phyloP scores from a whole-genome alignment of 2,329 filamentous ascomycete species.

The Ceratocystis ficicola region DNA sequence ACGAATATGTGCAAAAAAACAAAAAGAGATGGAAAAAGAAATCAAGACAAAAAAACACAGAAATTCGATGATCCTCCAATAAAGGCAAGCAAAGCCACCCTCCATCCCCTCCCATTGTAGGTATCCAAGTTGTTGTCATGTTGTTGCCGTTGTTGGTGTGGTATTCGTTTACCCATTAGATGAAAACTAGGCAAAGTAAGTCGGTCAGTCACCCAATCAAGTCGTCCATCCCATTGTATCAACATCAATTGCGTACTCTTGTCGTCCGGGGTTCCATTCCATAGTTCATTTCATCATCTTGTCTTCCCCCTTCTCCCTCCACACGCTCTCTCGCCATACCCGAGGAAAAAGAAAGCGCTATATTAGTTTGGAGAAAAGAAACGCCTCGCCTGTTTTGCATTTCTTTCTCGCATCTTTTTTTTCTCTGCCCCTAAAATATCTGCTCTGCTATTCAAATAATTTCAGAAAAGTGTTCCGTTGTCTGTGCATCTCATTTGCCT shows the following conservation, averaged over 20 bases:
- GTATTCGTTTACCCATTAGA: background rate
- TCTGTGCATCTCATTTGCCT: conserved; percentile 38
- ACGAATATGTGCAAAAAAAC: conserved; percentile 2
- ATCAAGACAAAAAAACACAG: conserved; percentile 8
- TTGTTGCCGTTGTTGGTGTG: background rate
- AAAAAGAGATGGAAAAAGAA: background rate
- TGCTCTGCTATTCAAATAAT: background rate
- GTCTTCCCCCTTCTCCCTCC: background rate
- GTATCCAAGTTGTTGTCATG: conserved; percentile 1
- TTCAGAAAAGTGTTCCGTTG: background rate
- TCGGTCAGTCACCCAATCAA: too few species aligned
- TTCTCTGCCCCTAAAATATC: background rate
- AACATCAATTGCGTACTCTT: too few species aligned
- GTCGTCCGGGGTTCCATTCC: too few species aligned
- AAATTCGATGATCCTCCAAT: background rate
- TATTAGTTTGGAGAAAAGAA: background rate
- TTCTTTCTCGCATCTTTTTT: background rate
- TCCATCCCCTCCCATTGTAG: background rate
- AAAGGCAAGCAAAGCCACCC: background rate
- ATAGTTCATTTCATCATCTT: background rate
- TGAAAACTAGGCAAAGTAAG: too few species aligned
- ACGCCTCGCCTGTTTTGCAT: background rate
- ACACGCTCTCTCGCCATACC: background rate
- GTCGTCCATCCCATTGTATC: too few species aligned
- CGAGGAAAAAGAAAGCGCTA: background rate